A percentile compares a stretch with the other conserved stretches of the same genome.
These are phyloP conservation scores for Diaporthe sp. DNA, from an alignment of 2,329 filamentous ascomycete species.

Conservation along the genomic window DNA sequence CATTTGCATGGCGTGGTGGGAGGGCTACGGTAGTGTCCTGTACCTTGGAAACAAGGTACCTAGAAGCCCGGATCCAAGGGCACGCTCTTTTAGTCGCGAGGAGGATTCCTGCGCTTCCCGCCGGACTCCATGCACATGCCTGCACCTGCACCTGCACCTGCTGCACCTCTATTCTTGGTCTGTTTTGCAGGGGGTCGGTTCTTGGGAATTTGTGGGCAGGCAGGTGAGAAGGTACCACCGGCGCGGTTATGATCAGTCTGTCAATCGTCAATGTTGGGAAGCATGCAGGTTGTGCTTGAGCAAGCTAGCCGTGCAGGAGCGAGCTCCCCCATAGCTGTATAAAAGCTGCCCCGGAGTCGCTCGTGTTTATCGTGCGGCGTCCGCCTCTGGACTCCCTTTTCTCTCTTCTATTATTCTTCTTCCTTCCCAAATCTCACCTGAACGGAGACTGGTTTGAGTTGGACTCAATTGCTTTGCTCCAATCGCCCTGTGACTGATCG, in stretches of 20 bases:
- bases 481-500: neutral
- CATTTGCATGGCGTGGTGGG: constrained; percentile 19
- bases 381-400: neutral
- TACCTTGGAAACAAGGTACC: constrained; percentile 15
- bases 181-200: constrained; percentile 5
- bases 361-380: neutral
- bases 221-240: constrained; percentile 13
- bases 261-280: constrained; percentile 2
- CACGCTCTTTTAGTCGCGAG: neutral
- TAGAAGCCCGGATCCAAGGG: neutral
- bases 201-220: neutral
- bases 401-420: neutral
- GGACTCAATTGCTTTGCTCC: neutral
- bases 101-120: constrained; percentile 12
- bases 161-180: constrained; percentile 28
- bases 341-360: constrained; percentile 13
- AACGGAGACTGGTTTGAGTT: neutral
- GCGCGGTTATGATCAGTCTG: constrained; percentile 10
- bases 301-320: constrained; percentile 22
- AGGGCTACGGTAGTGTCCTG: neutral
- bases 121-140: constrained; percentile 10
- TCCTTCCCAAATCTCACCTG: neutral
- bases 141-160: constrained; percentile 12
- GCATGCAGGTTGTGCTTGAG: constrained; percentile 1
- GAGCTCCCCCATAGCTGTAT: constrained; percentile 21